Evolutionary conservation across 805 yeast genomes (phyloP).

Genomic region (Candida maesae): DNA sequence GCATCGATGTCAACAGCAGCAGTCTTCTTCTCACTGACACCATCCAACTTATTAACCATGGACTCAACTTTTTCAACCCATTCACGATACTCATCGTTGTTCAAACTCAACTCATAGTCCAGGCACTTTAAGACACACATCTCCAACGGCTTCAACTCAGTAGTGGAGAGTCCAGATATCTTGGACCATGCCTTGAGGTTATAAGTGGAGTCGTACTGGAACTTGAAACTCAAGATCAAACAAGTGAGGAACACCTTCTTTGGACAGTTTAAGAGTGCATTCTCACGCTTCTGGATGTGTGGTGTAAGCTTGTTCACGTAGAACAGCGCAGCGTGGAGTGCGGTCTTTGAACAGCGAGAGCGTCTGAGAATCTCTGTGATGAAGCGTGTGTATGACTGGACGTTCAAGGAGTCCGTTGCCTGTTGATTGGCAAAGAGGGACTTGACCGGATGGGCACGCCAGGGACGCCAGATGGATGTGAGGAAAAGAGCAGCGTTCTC

Average conservation of each 20-base stretch:
- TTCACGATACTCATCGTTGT: constrained; percentile 42
- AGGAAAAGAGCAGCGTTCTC: constrained; percentile 15
- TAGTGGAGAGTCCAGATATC: constrained; percentile 58
- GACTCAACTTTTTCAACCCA: constrained; percentile 27
- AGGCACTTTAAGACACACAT: constrained; percentile 46
- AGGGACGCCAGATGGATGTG: constrained; percentile 18
- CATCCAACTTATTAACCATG: neutral
- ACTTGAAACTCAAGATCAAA: constrained; percentile 69
- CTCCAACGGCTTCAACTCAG: constrained; percentile 53
- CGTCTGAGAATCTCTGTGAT: constrained; percentile 42
- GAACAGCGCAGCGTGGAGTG: constrained; percentile 63
- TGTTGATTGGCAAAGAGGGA: neutral
- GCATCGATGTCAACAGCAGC: neutral
- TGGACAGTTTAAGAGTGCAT: constrained; percentile 39
- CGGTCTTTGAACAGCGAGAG: constrained; percentile 56
- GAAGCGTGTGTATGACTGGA: constrained; percentile 8
- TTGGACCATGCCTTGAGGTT: constrained; percentile 69
- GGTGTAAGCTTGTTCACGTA: constrained; percentile 51
- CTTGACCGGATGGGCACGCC: neutral
- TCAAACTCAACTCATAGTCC: constrained; percentile 55
- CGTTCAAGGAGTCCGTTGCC: constrained; percentile 3
- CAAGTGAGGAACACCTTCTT: constrained; percentile 65
- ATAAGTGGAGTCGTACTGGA: constrained; percentile 68
- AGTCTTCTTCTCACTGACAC: neutral
- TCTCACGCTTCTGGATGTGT: constrained; percentile 13